phyloP scores from a whole-genome alignment of 345 rosid species.

The Barbarea vulgaris region DNA sequence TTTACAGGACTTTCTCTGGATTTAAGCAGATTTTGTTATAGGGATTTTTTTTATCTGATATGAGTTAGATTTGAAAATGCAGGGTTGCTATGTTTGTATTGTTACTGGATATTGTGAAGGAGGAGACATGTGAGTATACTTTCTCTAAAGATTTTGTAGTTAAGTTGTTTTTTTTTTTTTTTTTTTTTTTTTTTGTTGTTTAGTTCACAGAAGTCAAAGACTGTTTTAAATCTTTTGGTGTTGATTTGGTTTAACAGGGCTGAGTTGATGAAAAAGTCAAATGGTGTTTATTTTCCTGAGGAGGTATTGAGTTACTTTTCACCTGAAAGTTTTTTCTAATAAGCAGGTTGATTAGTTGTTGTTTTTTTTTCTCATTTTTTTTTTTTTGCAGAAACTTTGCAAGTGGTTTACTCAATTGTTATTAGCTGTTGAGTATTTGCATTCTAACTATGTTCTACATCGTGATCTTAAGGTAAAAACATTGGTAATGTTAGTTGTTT shows the following conservation, averaged over 20 bases:
- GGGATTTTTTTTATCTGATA: not conserved
- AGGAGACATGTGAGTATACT: conserved; percentile 91
- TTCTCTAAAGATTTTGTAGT: conserved; percentile 9
- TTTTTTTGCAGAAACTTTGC: conserved; percentile 75
- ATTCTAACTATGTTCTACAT: conserved; percentile 93
- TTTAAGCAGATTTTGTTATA: not conserved
- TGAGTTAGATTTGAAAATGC: conserved; percentile 36
- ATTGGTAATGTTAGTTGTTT: conserved; percentile 20
- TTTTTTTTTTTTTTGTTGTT: conserved; percentile 31
- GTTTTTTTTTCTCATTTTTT: not conserved
- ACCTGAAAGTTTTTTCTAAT: not conserved
- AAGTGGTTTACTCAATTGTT: conserved; percentile 94
- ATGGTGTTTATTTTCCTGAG: conserved; percentile 86
- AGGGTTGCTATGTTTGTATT: conserved; percentile 99
- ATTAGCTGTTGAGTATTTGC: conserved; percentile 93
- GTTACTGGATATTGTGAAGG: conserved; percentile 99
- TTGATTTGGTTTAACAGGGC: conserved; percentile 57
- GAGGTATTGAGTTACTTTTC: conserved; percentile 50
- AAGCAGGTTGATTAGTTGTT: not conserved
- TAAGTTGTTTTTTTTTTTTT: conserved; percentile 15
- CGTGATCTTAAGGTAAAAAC: conserved; percentile 84
- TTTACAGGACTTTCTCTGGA: not conserved
- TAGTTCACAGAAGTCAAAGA: conserved; percentile 12
- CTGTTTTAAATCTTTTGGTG: not conserved
- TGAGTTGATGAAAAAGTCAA: conserved; percentile 90